Base-by-base conservation (phyloP, 768 basidiomycete species). In the Trichaptum fuscoviolaceum region DNA sequence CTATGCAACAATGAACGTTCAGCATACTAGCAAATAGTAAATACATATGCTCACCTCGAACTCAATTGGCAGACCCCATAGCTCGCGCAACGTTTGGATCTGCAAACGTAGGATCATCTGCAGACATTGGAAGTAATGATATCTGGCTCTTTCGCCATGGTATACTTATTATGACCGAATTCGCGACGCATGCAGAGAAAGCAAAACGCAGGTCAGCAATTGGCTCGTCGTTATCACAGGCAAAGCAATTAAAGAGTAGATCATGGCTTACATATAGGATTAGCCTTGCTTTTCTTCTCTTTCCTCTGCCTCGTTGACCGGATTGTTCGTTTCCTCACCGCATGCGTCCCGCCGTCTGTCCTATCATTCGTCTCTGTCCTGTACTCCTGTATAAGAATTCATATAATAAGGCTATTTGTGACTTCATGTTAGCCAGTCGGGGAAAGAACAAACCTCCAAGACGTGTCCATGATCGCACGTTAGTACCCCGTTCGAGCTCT, bases 391-490 rank as follows among this genome's bases (percentile, higher is more conserved):
- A 10, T 30, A 57, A 30, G 5, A 35, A 7, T 20, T 10, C 24
- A 61, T 18, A 61, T 6, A 12, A 12, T 2, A 52, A 3, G 3
- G 3, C 10, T 20, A 20, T 6, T 5, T 52, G 42, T 20, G 42
- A 15, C 10, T 3, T 52, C 42, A 20, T 20, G 3, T 52, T 12
- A 52, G 42, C 35, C 12, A 57, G 69, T 52, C 57, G 57, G 26
- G 62, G 25, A 17, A 24, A 17, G 24, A 35, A 10, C n/a, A 35
- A 71, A 93, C 94, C 84, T 93, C 91, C 34, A 95, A 83, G 67
- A 96, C 85, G 75, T 97, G 95, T 10, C 95, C 95, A 73, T 97
- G 95, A 69, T 88, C 91, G 76, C 95, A 97, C 1, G 89, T 88
- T 58, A 95, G 84, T 58, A 90, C 80, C 0, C 95, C 95, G 36